phyloP scores from a whole-genome alignment of 1,284 basidiomycete genomes.

The Papiliotrema fonsecae region DNA sequence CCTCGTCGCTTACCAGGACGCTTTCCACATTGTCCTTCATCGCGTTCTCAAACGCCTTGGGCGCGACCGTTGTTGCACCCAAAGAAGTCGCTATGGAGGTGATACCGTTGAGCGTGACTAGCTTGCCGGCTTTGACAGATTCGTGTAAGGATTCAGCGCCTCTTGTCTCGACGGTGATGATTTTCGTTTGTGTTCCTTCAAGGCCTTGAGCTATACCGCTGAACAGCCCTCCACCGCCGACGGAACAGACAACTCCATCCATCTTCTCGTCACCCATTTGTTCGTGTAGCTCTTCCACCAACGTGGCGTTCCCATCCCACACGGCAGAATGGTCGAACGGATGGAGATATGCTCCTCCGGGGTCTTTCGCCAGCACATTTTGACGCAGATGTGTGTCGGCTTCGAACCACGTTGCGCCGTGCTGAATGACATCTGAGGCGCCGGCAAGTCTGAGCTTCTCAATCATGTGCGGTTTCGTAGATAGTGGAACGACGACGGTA shows the following conservation, averaged over 20 bases:
- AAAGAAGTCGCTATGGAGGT: conserved; percentile 27
- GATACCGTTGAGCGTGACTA: conserved; percentile 27
- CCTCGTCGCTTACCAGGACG: conserved; percentile 19
- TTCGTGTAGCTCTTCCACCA: conserved; percentile 18
- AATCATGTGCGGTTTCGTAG: conserved; percentile 24
- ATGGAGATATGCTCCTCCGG: conserved; percentile 22
- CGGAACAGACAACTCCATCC: conserved; percentile 23
- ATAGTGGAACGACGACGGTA: conserved; percentile 22
- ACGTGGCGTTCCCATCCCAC: conserved; percentile 20
- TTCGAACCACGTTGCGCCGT: conserved; percentile 21
- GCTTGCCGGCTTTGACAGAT: conserved; percentile 14
- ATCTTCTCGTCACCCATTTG: conserved; percentile 11
- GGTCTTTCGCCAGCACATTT: conserved; percentile 12
- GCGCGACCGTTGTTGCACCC: conserved; percentile 17
- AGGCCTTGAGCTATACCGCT: conserved; percentile 22
- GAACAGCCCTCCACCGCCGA: conserved; percentile 30
- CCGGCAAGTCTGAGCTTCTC: conserved; percentile 18
- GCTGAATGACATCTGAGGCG: conserved; percentile 18
- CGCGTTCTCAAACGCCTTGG: conserved; percentile 17
- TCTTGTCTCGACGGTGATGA: conserved; percentile 25
- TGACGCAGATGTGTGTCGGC: conserved; percentile 21
- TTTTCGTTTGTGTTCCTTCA: conserved; percentile 4
- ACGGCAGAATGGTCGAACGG: conserved; percentile 27
- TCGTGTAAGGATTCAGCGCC: conserved; percentile 25
- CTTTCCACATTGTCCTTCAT: conserved; percentile 13